Evolutionary conservation across 2,329 filamentous ascomycete genomes (phyloP), one percentile per base, ranked within the genome.

Genomic region (Fusarium nodosum): DNA sequence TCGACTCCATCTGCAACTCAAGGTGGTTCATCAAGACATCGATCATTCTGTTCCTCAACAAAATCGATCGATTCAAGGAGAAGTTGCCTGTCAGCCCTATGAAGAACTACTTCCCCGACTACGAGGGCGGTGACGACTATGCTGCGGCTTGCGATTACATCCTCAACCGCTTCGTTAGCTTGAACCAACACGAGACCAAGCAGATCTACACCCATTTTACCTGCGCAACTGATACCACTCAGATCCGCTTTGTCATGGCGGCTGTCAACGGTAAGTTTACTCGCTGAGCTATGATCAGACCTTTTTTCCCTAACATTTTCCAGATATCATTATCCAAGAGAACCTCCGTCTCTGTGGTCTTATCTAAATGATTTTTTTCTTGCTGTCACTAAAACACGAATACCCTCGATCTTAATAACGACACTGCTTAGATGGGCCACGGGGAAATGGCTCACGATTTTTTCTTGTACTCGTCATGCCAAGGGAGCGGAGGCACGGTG

Each of bases 191-290:
- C 80, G 96, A 98, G 85, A 97, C 94, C 57, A 99, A 99, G 87
- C 96, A 99, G 82, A 98, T 99, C 81, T 99, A 99, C 87, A 99
- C 96, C 63, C 96, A 98, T 83, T 99, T 99, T 84, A 99, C 96
- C 52, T 98, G 96, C 80, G 96, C 96, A 66, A 99, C 96, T 50
- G 96, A 99, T 79, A 99, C 96, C 33, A 97, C 96, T 77, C 96
- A 99, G 82, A 99, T 99, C 77, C 91, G 96, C 78, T 98, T 99
- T 86, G 96, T 99, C 83, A 99, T 99, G 96, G 94, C 95, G 67
- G 96, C 96, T 74, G 96, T 99, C 78, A 99, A 99, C 84, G 94
- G 94, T 97, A 87, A 77, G 90, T 80, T 24, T 47, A 3, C 11
- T 12, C 24, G 2, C 11, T 8, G 31, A 7, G 44, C 50, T 46